These are phyloP conservation scores for Luffa acutangula DNA, from an alignment of 306 rosid species.

Conservation along the genomic window DNA sequence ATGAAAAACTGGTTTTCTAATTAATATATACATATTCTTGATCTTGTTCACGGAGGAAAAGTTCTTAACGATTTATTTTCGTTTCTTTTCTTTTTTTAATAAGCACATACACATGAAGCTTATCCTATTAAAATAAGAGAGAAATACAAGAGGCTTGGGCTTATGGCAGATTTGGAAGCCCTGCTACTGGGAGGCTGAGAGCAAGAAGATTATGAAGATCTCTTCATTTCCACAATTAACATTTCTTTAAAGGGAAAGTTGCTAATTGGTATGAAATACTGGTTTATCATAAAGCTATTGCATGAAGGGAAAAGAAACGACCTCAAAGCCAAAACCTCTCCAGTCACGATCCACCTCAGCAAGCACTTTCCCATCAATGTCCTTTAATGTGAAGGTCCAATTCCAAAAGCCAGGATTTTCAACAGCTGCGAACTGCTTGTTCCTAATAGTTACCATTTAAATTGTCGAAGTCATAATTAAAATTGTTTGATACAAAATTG, in stretches of 20 bases:
- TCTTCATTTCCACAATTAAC: background rate
- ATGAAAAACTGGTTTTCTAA: no score
- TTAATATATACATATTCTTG: no score
- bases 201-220: background rate
- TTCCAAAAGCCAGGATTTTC: constrained; percentile 98
- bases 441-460: constrained; percentile 34
- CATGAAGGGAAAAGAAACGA: constrained; percentile 22
- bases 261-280: background rate
- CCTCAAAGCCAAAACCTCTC: constrained; percentile 99
- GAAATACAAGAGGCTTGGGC: background rate
- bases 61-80: background rate
- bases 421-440: constrained; percentile 76
- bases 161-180: background rate
- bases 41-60: no score
- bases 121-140: background rate
- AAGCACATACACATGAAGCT: background rate
- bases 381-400: constrained; percentile 94
- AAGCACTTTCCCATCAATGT: constrained; percentile 60
- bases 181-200: background rate
- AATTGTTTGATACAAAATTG: background rate
- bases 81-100: background rate
- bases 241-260: background rate
- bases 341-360: constrained; percentile 93
- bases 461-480: constrained; percentile 4
- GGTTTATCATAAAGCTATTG: background rate